Percentiles rank a stretch among this genome's conserved stretches.
phyloP scores from a whole-genome alignment of 2,329 filamentous ascomycete genomes.

The Eurotiales sp. region DNA sequence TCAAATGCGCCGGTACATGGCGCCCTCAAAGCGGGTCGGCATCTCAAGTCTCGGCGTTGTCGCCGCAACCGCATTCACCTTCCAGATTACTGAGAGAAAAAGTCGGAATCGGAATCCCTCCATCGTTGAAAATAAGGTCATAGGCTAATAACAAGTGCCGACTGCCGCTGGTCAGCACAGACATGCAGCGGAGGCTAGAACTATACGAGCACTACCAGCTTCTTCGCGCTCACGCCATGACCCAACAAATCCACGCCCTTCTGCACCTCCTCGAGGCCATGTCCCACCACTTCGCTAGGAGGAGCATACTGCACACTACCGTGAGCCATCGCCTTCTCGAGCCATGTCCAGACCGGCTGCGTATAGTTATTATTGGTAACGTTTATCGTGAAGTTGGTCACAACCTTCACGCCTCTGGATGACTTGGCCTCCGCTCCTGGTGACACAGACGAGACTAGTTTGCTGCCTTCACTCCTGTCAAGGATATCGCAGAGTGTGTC shows the following conservation, averaged over 20 bases:
- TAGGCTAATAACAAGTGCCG: too few relatives aligned
- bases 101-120: too few relatives aligned
- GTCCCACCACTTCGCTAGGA: neutral
- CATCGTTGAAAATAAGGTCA: too few relatives aligned
- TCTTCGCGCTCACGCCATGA: slow-evolving; percentile 5
- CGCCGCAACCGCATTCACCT: too few relatives aligned
- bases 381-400: neutral
- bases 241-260: slow-evolving; percentile 1
- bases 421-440: slow-evolving; percentile 2
- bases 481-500: slow-evolving; percentile 2
- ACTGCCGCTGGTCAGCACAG: too few relatives aligned
- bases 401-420: slow-evolving; percentile 1
- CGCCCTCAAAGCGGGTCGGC: too few relatives aligned
- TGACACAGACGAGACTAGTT: neutral
- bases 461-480: neutral
- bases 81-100: too few relatives aligned
- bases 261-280: slow-evolving; percentile 1
- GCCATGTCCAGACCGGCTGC: neutral
- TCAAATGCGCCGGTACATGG: too few relatives aligned
- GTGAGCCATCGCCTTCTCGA: neutral
- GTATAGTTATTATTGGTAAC: neutral
- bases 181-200: too few relatives aligned
- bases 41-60: too few relatives aligned
- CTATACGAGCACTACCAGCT: slow-evolving; percentile 4
- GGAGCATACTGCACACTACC: slow-evolving; percentile 1